Conservation (phyloP, 2,329 filamentous ascomycete genomes). For the Bipolaris gigantea region DNA sequence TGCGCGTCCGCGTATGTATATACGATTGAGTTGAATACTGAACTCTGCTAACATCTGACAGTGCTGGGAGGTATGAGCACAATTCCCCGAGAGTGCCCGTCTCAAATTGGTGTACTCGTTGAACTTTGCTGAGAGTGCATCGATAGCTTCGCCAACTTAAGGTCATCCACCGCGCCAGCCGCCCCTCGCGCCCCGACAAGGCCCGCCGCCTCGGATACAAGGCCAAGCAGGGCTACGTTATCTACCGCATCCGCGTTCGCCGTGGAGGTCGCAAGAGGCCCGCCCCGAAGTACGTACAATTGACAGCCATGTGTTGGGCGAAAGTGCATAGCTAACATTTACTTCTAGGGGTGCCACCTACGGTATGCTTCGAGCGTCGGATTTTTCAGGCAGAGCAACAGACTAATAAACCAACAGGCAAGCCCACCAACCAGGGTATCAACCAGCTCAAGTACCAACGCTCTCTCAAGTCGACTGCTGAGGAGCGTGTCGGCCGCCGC, state of each 20-base stretch:
- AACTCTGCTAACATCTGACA: conserved; percentile 37
- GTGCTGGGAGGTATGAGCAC: conserved; percentile 88
- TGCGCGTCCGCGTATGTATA: conserved; percentile 65
- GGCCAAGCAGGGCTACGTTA: conserved; percentile 99
- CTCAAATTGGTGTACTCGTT: conserved; percentile 76
- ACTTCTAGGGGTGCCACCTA: conserved; percentile 82
- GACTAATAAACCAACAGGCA: conserved; percentile 65
- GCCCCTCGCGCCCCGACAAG: conserved; percentile 98
- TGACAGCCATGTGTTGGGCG: not conserved
- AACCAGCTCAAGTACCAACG: conserved; percentile 99
- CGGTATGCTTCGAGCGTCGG: conserved; percentile 62
- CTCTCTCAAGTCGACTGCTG: conserved; percentile 94
- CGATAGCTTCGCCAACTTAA: conserved; percentile 99
- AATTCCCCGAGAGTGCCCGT: conserved; percentile 26
- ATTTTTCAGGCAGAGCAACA: not conserved
- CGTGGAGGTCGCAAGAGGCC: conserved; percentile 99
- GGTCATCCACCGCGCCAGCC: conserved; percentile 98
- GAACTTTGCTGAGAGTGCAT: conserved; percentile 99
- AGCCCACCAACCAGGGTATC: conserved; percentile 99
- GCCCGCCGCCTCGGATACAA: conserved; percentile 99
- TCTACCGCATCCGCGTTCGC: conserved; percentile 98
- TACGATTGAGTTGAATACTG: conserved; percentile 6
- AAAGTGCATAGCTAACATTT: conserved; percentile 30
- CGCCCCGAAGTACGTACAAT: conserved; percentile 65
- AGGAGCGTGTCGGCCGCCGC: conserved; percentile 99